Percentiles rank a stretch among this genome's conserved stretches.
Evolutionary conservation across 2,329 filamentous ascomycete species (phyloP).

Genomic region (Colletotrichum zoysiae): DNA sequence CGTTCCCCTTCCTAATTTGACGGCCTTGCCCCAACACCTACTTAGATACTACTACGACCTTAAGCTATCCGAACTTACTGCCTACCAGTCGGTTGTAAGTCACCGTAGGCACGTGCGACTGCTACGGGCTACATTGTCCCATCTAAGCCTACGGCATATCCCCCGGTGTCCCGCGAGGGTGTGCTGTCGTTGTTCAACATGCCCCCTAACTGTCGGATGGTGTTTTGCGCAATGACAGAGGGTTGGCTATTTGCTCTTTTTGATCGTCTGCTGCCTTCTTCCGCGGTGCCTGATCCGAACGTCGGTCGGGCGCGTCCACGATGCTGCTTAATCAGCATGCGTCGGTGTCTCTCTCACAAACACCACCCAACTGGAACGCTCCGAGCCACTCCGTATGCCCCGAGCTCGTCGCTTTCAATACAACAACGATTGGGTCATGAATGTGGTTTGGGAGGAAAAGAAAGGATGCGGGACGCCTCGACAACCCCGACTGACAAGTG

Average conservation of each 20-base stretch:
- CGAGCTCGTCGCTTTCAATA: conserved; percentile 20
- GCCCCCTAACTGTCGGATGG: neutral
- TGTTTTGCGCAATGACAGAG: conserved; percentile 4
- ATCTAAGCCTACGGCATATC: conserved; percentile 27
- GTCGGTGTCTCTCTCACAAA: conserved; percentile 4
- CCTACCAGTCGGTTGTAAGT: neutral
- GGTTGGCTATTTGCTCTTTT: neutral
- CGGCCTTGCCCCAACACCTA: conserved; percentile 4
- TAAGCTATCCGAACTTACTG: too few species aligned
- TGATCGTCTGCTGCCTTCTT: conserved; percentile 8
- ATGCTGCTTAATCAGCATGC: neutral
- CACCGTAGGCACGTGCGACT: conserved; percentile 6
- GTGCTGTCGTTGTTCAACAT: conserved; percentile 19
- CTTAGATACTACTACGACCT: neutral
- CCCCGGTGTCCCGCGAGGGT: conserved; percentile 12
- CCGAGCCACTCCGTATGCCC: conserved; percentile 27
- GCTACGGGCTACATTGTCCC: conserved; percentile 15
- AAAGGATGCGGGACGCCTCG: conserved; percentile 15
- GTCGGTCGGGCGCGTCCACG: neutral
- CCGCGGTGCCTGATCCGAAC: conserved; percentile 19
- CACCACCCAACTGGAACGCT: conserved; percentile 18
- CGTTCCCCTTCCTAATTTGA: conserved; percentile 19
- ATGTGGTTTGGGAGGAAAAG: neutral
- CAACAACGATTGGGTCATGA: neutral
- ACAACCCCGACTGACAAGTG: conserved; percentile 7